Evolutionary conservation across 768 basidiomycete genomes (phyloP), one percentile per base, ranked within the genome.

Genomic region (Boletus pseudo-olivaceus): DNA sequence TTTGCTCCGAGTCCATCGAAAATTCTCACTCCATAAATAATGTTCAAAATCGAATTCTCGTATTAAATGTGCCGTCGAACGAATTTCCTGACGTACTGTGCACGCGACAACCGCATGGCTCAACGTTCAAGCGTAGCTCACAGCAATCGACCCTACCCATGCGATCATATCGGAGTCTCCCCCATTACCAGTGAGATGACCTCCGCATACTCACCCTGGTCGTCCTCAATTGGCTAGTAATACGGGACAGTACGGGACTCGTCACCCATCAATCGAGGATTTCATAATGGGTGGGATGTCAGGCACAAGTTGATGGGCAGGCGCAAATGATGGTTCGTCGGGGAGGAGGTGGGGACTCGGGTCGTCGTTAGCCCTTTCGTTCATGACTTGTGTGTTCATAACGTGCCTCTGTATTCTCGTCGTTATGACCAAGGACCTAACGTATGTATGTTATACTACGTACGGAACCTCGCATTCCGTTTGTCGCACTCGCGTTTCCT

Each of bases 261-360:
- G 26, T 14, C 32, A 12, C 41, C 15, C 20, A 34, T 29, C 35
- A 37, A 43, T 46, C 32, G 34, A 38, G 10, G 19, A 47, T 62
- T 49, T 62, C 27, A 49, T 41, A 46, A 49, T 37, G n/a, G n/a
- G n/a, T n/a, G n/a, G 52, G 40, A 47, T 37, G 60, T 48, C 50
- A 63, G 61, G 61, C 61, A 61, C 60, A 46, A 1, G n/a, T n/a
- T 63, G 61, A 55, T 63, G 46, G 52, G 6, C 10, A 46, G 14
- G 33, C 37, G 38, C 38, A 19, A 26, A 38, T 47, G 34, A 43
- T 27, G 5, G 15, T 58, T 48, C 50, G 26, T 37, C 40, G 43
- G 51, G 35, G 15, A 6, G 30, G 58, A 50, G 58, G 52, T 40
- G 34, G 17, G 15, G 45, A 23, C 58, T 60, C 58, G 44, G 3